Conservation (phyloP, 495 filamentous ascomycete species). For the Annulohypoxylon nitens region DNA sequence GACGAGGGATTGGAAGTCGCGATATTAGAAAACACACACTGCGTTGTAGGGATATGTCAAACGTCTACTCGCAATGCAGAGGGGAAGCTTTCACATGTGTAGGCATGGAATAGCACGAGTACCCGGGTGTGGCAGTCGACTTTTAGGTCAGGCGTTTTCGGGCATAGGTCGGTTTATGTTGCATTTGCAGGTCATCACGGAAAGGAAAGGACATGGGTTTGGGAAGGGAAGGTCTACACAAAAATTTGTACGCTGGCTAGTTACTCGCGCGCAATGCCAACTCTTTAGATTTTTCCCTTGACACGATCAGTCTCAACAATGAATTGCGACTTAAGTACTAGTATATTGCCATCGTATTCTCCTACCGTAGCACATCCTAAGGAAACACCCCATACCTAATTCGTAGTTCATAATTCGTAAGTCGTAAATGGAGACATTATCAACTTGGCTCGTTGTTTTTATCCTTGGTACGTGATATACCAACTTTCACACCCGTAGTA, state of each 20-base stretch:
- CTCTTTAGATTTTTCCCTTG: slow-evolving; percentile 1
- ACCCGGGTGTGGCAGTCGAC: not conserved
- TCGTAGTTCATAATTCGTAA: too few relatives aligned
- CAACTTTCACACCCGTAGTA: too few relatives aligned
- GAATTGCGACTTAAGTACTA: not conserved
- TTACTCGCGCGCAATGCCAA: not conserved
- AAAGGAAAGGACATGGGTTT: not conserved
- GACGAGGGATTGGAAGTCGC: not conserved
- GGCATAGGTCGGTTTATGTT: not conserved
- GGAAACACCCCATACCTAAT: too few relatives aligned
- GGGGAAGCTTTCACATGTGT: not conserved
- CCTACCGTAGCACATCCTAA: not conserved
- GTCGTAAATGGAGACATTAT: too few relatives aligned
- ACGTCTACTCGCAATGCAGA: not conserved
- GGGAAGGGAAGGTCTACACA: slow-evolving; percentile 5
- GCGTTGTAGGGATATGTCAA: not conserved
- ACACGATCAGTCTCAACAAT: not conserved
- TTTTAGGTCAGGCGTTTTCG: slow-evolving; percentile 2
- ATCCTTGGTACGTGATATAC: too few relatives aligned
- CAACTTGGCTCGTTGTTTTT: too few relatives aligned
- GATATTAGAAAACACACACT: not conserved
- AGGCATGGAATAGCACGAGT: not conserved
- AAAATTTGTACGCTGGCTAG: not conserved
- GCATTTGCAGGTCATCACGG: not conserved
- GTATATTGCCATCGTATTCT: too few relatives aligned